Evolutionary conservation across 2,329 filamentous ascomycete genomes (phyloP), one percentile per base, ranked within the genome.

Genomic region (Ceratocystiopsis brevicomis): DNA sequence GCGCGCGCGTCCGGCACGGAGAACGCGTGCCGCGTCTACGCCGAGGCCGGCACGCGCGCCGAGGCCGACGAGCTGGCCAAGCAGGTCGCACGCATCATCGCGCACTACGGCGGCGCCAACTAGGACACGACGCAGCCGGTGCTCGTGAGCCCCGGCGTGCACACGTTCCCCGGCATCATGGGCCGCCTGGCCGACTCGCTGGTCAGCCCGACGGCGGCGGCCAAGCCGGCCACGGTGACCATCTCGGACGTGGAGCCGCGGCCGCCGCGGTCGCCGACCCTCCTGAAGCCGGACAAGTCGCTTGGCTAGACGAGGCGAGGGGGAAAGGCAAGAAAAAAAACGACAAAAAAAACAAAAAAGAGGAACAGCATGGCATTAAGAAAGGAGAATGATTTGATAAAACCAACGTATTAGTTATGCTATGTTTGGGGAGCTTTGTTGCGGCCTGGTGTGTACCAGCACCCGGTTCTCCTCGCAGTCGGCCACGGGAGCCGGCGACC

Each of bases 11-110:
- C 81, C 51, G 90, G 90, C 30, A 98, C 90, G 0, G 90, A 98
- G 61, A 92, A 98, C 59, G 88, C 86, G 3, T 87, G 94, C 53
- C 75, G 90, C 49, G 87, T 98, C 17, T 98, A 98, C 57, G 88
- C 88, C 9, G 90, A 98, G 63, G 90, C 90, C 4, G 83, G 82
- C 35, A 90, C 83, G 39, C 76, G 82, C 49, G 81, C 78, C 15
- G 88, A 96, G 61, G 86, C 87, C 1, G 87, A 95, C 54, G 86
- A 94, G 60, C 69, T 96, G 49, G 85, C 87, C 45, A 77, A 77
- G 53, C 83, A 85, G 58, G 85, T 96, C 40, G 77, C 80, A 15
- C 70, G 75, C 50, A 74, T 86, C 48, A 78, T 90, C 46, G 74
- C 78, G 59, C 72, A 77, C 52, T 71, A 64, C 52, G 65, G 65